These are phyloP conservation scores for Talaromyces sp. DNA, from an alignment of 2,329 filamentous ascomycete genomes.

Conservation along the genomic window DNA sequence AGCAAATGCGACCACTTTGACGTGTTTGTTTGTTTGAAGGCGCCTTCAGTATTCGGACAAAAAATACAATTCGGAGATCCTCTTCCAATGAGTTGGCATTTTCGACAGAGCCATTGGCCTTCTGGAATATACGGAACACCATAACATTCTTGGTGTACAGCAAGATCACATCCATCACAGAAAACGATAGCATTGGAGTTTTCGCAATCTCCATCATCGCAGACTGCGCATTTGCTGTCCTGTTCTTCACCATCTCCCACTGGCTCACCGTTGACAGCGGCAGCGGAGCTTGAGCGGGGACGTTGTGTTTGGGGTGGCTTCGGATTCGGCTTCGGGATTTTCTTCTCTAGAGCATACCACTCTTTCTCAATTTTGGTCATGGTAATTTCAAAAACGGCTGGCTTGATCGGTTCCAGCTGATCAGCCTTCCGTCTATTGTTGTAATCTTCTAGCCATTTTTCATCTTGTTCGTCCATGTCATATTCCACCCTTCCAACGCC, in stretches of 20 bases:
- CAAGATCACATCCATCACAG: slow-evolving; percentile 94
- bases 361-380: slow-evolving; percentile 99
- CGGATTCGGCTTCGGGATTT: slow-evolving; percentile 93
- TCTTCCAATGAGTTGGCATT: slow-evolving; percentile 91
- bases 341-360: slow-evolving; percentile 92
- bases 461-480: slow-evolving; percentile 99
- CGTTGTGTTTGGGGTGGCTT: slow-evolving; percentile 93
- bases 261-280: slow-evolving; percentile 90
- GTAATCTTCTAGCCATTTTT: slow-evolving; percentile 85
- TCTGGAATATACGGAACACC: slow-evolving; percentile 98
- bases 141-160: slow-evolving; percentile 98
- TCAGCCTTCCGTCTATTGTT: slow-evolving; percentile 71
- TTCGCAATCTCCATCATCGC: slow-evolving; percentile 98
- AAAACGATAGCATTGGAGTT: slow-evolving; percentile 99
- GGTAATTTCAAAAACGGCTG: slow-evolving; percentile 92
- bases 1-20: slow-evolving; percentile 96
- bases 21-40: slow-evolving; percentile 95
- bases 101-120: slow-evolving; percentile 95
- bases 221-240: slow-evolving; percentile 95
- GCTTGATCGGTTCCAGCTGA: slow-evolving; percentile 76
- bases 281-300: slow-evolving; percentile 86
- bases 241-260: slow-evolving; percentile 79
- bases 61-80: slow-evolving; percentile 95
- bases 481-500: slow-evolving; percentile 85
- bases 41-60: slow-evolving; percentile 93